A percentile compares a stretch with the other conserved stretches of the same genome.
phyloP scores from a whole-genome alignment of 2,329 filamentous ascomycete genomes.

The Iodosphaeria phyllophila region DNA sequence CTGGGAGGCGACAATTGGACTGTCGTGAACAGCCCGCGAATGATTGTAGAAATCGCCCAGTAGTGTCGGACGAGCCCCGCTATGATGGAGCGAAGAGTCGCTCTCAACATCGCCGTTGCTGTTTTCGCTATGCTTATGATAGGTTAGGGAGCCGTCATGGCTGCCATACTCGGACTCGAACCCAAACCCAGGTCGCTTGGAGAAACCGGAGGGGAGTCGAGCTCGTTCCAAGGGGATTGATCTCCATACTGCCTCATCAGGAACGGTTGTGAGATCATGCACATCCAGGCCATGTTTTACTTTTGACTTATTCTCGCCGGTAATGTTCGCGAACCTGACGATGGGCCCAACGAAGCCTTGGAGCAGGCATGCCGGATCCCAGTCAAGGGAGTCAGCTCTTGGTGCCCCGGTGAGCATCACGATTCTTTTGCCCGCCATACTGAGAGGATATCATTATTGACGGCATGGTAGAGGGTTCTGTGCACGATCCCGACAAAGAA shows the following conservation, averaged over 20 bases:
- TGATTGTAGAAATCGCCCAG: conserved; percentile 58
- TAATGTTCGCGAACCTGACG: conserved; percentile 16
- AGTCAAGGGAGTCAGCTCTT: conserved; percentile 28
- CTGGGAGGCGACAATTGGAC: conserved; percentile 25
- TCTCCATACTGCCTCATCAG: conserved; percentile 28
- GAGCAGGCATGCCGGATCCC: conserved; percentile 31
- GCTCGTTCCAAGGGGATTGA: conserved; percentile 27
- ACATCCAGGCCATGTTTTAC: conserved; percentile 10
- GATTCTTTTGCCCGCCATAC: conserved; percentile 14
- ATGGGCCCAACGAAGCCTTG: conserved; percentile 22
- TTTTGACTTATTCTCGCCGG: conserved; percentile 2
- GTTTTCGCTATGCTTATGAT: conserved; percentile 18
- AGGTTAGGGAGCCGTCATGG: conserved; percentile 27
- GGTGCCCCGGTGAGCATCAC: conserved; percentile 37
- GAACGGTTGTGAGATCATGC: conserved; percentile 5
- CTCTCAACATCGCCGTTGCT: conserved; percentile 14
- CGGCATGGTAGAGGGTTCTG: too few relatives aligned
- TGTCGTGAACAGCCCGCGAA: conserved; percentile 53
- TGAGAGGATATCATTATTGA: too few relatives aligned
- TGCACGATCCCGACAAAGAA: too few relatives aligned
- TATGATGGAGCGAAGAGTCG: too few relatives aligned
- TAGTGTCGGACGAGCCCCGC: conserved; percentile 10
- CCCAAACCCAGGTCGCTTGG: conserved; percentile 25
- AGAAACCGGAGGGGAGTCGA: conserved; percentile 31
- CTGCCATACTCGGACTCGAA: conserved; percentile 12